Percentiles rank a stretch among this genome's conserved stretches.
These are phyloP conservation scores for Apiospora malaysiana DNA, from an alignment of 2,329 filamentous ascomycete species.

Conservation along the genomic window DNA sequence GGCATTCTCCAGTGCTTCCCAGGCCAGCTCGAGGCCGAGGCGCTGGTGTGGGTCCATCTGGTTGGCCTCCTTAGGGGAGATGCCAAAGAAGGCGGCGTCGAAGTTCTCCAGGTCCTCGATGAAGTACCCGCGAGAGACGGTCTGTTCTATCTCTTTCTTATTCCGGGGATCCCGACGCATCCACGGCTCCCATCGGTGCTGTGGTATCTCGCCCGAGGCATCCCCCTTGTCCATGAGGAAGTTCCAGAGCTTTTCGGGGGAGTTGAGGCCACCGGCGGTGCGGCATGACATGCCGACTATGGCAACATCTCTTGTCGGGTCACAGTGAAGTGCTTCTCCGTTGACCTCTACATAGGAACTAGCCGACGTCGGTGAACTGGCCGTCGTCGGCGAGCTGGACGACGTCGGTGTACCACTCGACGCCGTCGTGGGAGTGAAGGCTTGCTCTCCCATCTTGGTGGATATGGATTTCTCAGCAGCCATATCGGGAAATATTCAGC, in stretches of 20 bases:
- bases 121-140: constrained; percentile 28
- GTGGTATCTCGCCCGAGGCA: constrained; percentile 28
- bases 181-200: constrained; percentile 31
- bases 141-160: constrained; percentile 29
- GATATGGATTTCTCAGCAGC: too few relatives aligned
- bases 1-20: constrained; percentile 68
- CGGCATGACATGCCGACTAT: constrained; percentile 31
- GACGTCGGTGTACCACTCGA: too few relatives aligned
- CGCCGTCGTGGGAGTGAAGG: too few relatives aligned
- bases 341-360: too few relatives aligned
- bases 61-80: constrained; percentile 33
- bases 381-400: too few relatives aligned
- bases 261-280: constrained; percentile 27
- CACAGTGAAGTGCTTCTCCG: too few relatives aligned
- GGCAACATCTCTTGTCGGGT: constrained; percentile 27
- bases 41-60: constrained; percentile 36
- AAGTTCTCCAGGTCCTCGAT: constrained; percentile 30
- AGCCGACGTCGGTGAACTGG: too few relatives aligned
- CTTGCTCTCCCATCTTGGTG: too few relatives aligned
- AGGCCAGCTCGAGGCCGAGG: constrained; percentile 26
- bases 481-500: too few relatives aligned
- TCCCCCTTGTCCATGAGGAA: constrained; percentile 28
- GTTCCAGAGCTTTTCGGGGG: constrained; percentile 28
- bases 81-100: constrained; percentile 35
- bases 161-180: constrained; percentile 28